phyloP scores from a whole-genome alignment of 1,139 yeast genomes.

The Scheffersomyces parashehatae region DNA sequence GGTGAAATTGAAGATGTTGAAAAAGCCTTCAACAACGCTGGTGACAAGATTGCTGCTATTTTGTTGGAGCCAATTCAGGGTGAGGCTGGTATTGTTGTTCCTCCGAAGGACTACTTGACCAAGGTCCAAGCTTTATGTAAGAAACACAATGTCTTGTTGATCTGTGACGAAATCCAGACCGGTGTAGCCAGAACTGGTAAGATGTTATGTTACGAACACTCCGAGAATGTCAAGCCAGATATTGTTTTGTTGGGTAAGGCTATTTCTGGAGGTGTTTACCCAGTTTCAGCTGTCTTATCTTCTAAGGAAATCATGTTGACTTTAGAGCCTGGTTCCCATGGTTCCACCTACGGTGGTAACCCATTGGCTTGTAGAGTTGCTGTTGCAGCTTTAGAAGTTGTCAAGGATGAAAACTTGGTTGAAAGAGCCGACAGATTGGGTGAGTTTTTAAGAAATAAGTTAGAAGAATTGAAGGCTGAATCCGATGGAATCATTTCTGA shows the following conservation, averaged over 20 bases:
- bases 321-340: slow-evolving; percentile 94
- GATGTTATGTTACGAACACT: slow-evolving; percentile 89
- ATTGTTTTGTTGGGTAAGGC: slow-evolving; percentile 90
- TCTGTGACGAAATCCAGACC: slow-evolving; percentile 96
- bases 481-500: slow-evolving; percentile 78
- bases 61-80: slow-evolving; percentile 97
- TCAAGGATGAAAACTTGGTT: slow-evolving; percentile 81
- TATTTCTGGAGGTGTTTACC: slow-evolving; percentile 91
- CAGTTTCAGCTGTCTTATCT: slow-evolving; percentile 88
- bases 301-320: slow-evolving; percentile 87
- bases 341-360: slow-evolving; percentile 97
- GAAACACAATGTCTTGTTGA: slow-evolving; percentile 80
- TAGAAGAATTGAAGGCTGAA: slow-evolving; percentile 58
- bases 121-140: slow-evolving; percentile 75
- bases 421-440: slow-evolving; percentile 79
- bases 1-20: slow-evolving; percentile 87
- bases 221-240: slow-evolving; percentile 78
- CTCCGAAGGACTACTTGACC: slow-evolving; percentile 77
- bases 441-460: slow-evolving; percentile 63
- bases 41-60: slow-evolving; percentile 89
- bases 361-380: slow-evolving; percentile 95
- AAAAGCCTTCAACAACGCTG: slow-evolving; percentile 77
- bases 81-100: slow-evolving; percentile 97
- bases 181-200: slow-evolving; percentile 98
- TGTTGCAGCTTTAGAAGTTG: slow-evolving; percentile 90